phyloP scores from a whole-genome alignment of 257 asterid genomes.

The Verbena officinalis region DNA sequence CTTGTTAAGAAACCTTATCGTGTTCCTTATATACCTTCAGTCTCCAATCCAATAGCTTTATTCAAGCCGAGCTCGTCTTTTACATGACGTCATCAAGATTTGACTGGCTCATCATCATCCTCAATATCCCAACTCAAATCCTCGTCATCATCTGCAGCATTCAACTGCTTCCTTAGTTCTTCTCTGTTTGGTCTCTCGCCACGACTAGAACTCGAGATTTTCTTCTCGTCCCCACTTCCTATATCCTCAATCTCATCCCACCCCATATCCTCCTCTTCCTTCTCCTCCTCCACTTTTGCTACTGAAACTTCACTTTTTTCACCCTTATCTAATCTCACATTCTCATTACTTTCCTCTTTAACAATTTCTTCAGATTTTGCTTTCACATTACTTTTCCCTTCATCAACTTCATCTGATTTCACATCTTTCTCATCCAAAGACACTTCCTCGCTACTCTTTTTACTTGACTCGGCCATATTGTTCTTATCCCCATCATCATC shows the following conservation, averaged over 20 bases:
- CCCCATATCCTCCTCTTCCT: conserved; percentile 65
- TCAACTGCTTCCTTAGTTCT: conserved; percentile 51
- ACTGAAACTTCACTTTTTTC: conserved; percentile 37
- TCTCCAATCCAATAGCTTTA: conserved; percentile 3
- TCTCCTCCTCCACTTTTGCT: conserved; percentile 36
- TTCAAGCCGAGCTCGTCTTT: too few species aligned
- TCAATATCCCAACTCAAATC: conserved; percentile 79
- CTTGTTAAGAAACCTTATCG: conserved; percentile 8
- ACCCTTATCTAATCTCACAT: conserved; percentile 31
- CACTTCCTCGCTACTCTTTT: conserved; percentile 7
- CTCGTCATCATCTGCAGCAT: conserved; percentile 61
- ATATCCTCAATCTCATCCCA: conserved; percentile 80
- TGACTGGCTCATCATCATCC: conserved; percentile 60
- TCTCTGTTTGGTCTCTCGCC: conserved; percentile 37
- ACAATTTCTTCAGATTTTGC: conserved; percentile 29
- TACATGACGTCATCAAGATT: conserved; percentile 42
- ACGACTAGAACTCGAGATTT: conserved; percentile 13
- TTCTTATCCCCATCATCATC: conserved; percentile 36
- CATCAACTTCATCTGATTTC: conserved; percentile 28
- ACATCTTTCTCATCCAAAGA: conserved; percentile 44
- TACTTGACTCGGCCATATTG: conserved; percentile 28
- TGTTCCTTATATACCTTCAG: not conserved
- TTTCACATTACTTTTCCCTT: conserved; percentile 29
- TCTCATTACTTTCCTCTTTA: conserved; percentile 34
- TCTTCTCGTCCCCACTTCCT: conserved; percentile 63